Percentiles rank a stretch among this genome's conserved stretches.
These are phyloP conservation scores for Mycosphaerelloides madeirae DNA, from an alignment of 2,329 filamentous ascomycete species.

Conservation along the genomic window DNA sequence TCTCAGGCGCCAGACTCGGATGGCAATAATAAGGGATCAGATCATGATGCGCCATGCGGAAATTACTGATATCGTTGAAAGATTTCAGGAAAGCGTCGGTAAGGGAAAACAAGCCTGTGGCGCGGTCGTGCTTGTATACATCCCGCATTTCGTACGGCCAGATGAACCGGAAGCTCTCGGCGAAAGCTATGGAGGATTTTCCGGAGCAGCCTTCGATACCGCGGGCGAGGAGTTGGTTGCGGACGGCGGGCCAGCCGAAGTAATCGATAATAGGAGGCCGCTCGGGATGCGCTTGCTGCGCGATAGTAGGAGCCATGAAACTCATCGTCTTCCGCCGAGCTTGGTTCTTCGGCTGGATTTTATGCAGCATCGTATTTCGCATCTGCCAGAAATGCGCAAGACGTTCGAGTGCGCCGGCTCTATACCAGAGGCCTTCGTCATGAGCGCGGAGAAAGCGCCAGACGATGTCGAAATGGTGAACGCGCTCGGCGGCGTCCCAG, in stretches of 20 bases:
- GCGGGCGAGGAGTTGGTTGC: conserved; percentile 13
- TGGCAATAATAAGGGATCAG: conserved; percentile 17
- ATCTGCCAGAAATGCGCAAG: conserved; percentile 19
- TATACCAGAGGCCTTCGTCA: conserved; percentile 21
- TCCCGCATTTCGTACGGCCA: conserved; percentile 19
- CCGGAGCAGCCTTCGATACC: conserved; percentile 14
- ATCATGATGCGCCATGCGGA: conserved; percentile 11
- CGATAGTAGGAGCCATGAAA: conserved; percentile 14
- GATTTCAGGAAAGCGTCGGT: conserved; percentile 14
- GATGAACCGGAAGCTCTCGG: conserved; percentile 19
- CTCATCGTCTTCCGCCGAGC: conserved; percentile 5
- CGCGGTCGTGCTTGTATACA: conserved; percentile 15
- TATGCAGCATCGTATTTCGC: conserved; percentile 18
- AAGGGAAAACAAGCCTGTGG: conserved; percentile 16
- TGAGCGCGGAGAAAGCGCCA: conserved; percentile 21
- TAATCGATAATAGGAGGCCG: conserved; percentile 17
- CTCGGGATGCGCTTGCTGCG: conserved; percentile 6
- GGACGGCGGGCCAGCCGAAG: conserved; percentile 20
- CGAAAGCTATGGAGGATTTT: conserved; percentile 15
- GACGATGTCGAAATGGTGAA: conserved; percentile 22
- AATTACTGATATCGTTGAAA: conserved; percentile 13
- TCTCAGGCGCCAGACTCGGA: conserved; percentile 8
- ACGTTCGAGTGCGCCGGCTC: conserved; percentile 14
- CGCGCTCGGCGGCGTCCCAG: conserved; percentile 19
- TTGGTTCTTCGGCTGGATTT: conserved; percentile 21